Percentiles rank a stretch among this genome's conserved stretches.
Evolutionary conservation across 305 asterid species (phyloP).

Genomic region (Fraxinus nigra): DNA sequence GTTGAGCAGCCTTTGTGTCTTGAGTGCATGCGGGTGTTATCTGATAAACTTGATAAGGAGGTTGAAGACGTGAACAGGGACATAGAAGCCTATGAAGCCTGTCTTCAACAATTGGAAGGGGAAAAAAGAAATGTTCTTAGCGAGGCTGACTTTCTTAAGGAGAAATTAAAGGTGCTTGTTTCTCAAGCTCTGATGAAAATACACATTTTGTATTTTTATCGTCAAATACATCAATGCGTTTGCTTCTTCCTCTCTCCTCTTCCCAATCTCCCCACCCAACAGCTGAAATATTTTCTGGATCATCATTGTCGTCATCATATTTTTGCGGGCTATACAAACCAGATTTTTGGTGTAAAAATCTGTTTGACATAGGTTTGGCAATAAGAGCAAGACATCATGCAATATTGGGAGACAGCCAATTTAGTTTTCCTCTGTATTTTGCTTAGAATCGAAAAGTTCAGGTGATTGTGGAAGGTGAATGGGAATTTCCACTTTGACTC

Average conservation of each 20-base stretch:
- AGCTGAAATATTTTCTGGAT: background rate
- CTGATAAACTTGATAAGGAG: conserved; percentile 97
- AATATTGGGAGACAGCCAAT: background rate
- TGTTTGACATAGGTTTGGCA: background rate
- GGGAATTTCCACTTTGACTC: conserved; percentile 6
- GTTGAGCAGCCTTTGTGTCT: conserved; percentile 96
- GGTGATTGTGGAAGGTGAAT: conserved; percentile 7
- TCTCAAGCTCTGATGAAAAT: background rate
- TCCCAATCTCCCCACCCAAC: background rate
- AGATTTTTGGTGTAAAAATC: background rate
- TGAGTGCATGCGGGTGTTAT: conserved; percentile 92
- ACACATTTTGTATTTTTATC: background rate
- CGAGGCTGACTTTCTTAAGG: conserved; percentile 89
- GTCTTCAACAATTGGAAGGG: conserved; percentile 90
- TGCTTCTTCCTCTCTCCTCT: background rate
- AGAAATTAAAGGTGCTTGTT: conserved; percentile 77
- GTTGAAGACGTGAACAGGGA: conserved; percentile 89
- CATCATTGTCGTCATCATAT: background rate
- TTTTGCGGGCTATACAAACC: background rate
- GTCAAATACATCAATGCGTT: conserved; percentile 6
- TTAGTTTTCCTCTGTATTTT: background rate
- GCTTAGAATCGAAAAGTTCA: background rate
- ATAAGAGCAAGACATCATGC: background rate
- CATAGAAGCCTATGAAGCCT: conserved; percentile 80
- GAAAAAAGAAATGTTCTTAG: conserved; percentile 79